Evolutionary conservation across 1,284 basidiomycete genomes (phyloP).

Genomic region (Ceratobasidium sp.): DNA sequence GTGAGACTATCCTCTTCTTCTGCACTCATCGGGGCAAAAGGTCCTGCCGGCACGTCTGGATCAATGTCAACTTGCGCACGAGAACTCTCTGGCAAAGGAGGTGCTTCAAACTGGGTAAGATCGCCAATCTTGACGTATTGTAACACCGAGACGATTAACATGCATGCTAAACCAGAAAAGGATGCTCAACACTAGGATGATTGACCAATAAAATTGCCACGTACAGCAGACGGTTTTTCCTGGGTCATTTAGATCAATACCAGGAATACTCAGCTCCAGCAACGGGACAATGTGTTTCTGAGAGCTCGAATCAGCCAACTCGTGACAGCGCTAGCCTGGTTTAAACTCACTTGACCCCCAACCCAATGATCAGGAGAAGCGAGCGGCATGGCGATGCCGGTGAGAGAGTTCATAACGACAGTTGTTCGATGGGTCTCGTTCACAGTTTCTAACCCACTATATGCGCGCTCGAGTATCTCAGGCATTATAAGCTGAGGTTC

Average conservation of each 20-base stretch:
- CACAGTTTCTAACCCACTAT: constrained; percentile 91
- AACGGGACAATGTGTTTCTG: constrained; percentile 91
- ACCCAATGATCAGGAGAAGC: constrained; percentile 83
- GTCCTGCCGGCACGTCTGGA: constrained; percentile 58
- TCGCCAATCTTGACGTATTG: constrained; percentile 59
- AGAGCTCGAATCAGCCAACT: not conserved
- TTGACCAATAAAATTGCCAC: constrained; percentile 19
- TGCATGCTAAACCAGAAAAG: constrained; percentile 55
- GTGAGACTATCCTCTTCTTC: constrained; percentile 82
- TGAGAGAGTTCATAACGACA: constrained; percentile 89
- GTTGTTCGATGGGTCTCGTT: constrained; percentile 96
- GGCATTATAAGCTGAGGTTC: constrained; percentile 93
- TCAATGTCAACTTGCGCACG: constrained; percentile 60
- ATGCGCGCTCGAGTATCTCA: constrained; percentile 90
- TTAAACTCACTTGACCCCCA: constrained; percentile 64
- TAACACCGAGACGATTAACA: constrained; percentile 82
- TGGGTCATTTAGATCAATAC: constrained; percentile 94
- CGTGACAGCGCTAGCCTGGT: too few relatives aligned
- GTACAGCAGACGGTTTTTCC: constrained; percentile 77
- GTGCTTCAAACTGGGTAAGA: constrained; percentile 62
- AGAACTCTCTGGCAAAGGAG: constrained; percentile 65
- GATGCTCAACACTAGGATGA: not conserved
- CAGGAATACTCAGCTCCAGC: constrained; percentile 90
- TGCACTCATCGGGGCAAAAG: constrained; percentile 66
- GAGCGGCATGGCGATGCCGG: constrained; percentile 82